Conservation (phyloP, 441 rosid species). For the Gossypium trilobum region DNA sequence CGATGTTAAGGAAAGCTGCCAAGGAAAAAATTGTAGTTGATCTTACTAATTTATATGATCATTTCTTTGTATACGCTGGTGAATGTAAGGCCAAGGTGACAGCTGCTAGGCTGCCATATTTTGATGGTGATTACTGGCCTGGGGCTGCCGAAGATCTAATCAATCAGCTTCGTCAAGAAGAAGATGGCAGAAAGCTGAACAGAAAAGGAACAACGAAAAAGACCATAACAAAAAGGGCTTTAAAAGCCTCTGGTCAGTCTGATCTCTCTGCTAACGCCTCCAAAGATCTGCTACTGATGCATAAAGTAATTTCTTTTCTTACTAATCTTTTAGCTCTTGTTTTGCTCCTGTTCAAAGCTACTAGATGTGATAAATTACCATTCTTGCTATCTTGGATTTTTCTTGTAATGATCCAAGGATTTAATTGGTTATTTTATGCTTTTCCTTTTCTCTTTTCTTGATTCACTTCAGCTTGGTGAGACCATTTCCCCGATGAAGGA, state of each 20-base stretch:
- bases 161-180: slow-evolving; percentile 89
- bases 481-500: slow-evolving; percentile 98
- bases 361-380: background rate
- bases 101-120: slow-evolving; percentile 96
- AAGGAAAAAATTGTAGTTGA: slow-evolving; percentile 84
- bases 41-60: slow-evolving; percentile 82
- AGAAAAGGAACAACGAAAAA: slow-evolving; percentile 81
- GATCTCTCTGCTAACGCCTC: slow-evolving; percentile 94
- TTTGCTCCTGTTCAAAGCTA: background rate
- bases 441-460: slow-evolving; percentile 4
- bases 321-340: slow-evolving; percentile 5
- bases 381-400: background rate
- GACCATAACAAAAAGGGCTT: slow-evolving; percentile 83
- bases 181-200: slow-evolving; percentile 87
- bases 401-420: background rate
- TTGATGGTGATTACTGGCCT: slow-evolving; percentile 99
- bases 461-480: slow-evolving; percentile 77
- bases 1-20: slow-evolving; percentile 80
- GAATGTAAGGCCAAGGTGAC: slow-evolving; percentile 94
- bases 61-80: slow-evolving; percentile 73
- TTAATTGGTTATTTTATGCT: background rate
- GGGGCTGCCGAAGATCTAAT: slow-evolving; percentile 98
- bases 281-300: slow-evolving; percentile 92
- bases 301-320: slow-evolving; percentile 49
- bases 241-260: slow-evolving; percentile 95